Conservation (phyloP, 441 rosid genomes). For the Erysimum pusillum region DNA sequence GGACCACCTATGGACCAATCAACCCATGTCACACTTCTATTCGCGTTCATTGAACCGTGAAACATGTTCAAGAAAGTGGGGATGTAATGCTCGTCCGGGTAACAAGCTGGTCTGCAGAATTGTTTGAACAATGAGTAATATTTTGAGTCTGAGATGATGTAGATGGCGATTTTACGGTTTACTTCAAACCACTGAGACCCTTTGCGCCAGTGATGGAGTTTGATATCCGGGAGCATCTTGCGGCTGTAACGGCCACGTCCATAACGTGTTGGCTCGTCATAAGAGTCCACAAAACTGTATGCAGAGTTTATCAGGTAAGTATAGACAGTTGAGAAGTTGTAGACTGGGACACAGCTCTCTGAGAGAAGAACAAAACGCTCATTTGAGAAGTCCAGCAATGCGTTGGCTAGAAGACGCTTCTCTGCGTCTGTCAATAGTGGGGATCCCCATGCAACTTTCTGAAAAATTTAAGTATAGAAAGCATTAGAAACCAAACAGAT, state of each 20-base stretch:
- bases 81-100: slow-evolving; percentile 95
- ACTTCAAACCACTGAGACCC: slow-evolving; percentile 99
- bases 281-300: slow-evolving; percentile 88
- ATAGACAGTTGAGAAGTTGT: slow-evolving; percentile 82
- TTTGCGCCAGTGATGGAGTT: slow-evolving; percentile 87
- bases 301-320: slow-evolving; percentile 72
- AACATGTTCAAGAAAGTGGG: slow-evolving; percentile 86
- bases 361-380: slow-evolving; percentile 93
- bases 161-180: slow-evolving; percentile 68
- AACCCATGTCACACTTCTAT: slow-evolving; percentile 87
- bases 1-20: slow-evolving; percentile 92
- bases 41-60: slow-evolving; percentile 72
- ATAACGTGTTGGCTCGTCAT: slow-evolving; percentile 87
- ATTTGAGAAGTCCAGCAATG: slow-evolving; percentile 84
- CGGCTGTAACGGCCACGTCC: slow-evolving; percentile 95
- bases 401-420: slow-evolving; percentile 89
- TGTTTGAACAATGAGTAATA: slow-evolving; percentile 74
- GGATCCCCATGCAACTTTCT: slow-evolving; percentile 89
- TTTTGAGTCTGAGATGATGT: slow-evolving; percentile 74
- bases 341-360: slow-evolving; percentile 93
- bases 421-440: slow-evolving; percentile 79
- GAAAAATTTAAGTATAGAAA: slow-evolving; percentile 29
- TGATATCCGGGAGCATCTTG: slow-evolving; percentile 84
- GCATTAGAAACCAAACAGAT: slow-evolving; percentile 22
- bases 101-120: slow-evolving; percentile 90